phyloP scores from a whole-genome alignment of 768 basidiomycete species.

The Fistulinella prunicolor region DNA sequence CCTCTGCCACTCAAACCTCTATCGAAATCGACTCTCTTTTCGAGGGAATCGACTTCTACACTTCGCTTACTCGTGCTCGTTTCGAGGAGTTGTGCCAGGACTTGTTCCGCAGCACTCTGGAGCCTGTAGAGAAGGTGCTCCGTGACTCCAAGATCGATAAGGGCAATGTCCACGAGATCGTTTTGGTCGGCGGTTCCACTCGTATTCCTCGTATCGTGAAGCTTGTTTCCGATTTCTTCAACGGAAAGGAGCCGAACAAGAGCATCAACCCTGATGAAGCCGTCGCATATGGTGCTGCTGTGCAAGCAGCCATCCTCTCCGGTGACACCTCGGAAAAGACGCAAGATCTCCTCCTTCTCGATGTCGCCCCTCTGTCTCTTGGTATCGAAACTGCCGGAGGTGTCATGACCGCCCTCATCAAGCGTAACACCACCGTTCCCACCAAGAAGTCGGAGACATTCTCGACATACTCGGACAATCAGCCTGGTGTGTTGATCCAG shows the following conservation, averaged over 20 bases:
- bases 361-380: conserved; percentile 85
- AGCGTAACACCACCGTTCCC: conserved; percentile 97
- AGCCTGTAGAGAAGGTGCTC: conserved; percentile 97
- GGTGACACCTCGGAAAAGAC: conserved; percentile 99
- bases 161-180: conserved; percentile 92
- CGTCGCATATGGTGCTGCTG: conserved; percentile 97
- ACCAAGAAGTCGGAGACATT: conserved; percentile 99
- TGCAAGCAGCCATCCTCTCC: conserved; percentile 96
- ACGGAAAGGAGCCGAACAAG: conserved; percentile 98
- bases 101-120: conserved; percentile 89
- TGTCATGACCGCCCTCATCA: conserved; percentile 98
- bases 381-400: conserved; percentile 99
- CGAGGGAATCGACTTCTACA: conserved; percentile 98
- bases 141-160: conserved; percentile 99
- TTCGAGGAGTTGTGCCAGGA: conserved; percentile 97
- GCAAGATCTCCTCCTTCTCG: conserved; percentile 92
- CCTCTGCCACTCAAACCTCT: conserved; percentile 92
- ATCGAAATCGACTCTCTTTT: conserved; percentile 98
- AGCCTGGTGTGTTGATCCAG: conserved; percentile 97
- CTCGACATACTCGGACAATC: conserved; percentile 98
- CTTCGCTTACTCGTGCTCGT: conserved; percentile 94
- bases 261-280: conserved; percentile 99
- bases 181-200: conserved; percentile 96
- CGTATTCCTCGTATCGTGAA: conserved; percentile 98
- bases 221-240: conserved; percentile 98